phyloP scores from a whole-genome alignment of 441 rosid genomes.

The Adansonia rubrostipa region DNA sequence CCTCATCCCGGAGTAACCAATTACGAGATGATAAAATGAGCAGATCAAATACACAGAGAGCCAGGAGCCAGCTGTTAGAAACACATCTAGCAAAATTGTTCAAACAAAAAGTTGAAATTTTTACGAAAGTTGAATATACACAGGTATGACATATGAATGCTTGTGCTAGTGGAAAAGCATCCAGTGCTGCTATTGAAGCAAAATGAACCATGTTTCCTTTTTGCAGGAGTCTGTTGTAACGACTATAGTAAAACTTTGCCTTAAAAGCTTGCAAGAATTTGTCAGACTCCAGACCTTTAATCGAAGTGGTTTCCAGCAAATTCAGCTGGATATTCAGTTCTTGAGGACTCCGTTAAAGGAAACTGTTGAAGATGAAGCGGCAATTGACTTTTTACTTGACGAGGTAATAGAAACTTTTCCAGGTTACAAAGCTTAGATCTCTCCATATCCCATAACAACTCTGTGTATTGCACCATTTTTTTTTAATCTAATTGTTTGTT shows the following conservation, averaged over 20 bases:
- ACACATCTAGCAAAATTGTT: constrained; percentile 98
- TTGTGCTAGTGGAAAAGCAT: constrained; percentile 22
- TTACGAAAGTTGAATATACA: constrained; percentile 90
- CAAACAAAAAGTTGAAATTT: constrained; percentile 96
- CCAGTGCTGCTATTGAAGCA: constrained; percentile 17
- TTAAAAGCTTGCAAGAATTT: constrained; percentile 95
- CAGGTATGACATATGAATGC: constrained; percentile 58
- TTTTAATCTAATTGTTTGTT: not conserved
- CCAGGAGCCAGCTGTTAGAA: constrained; percentile 95
- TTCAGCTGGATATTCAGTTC: constrained; percentile 95
- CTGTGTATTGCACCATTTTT: not conserved
- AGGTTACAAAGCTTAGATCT: constrained; percentile 10
- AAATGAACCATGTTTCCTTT: constrained; percentile 27
- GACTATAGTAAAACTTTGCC: constrained; percentile 73
- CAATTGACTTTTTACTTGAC: constrained; percentile 90
- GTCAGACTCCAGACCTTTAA: constrained; percentile 94
- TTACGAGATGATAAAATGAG: constrained; percentile 76
- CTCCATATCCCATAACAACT: not conserved
- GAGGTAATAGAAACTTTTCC: constrained; percentile 57
- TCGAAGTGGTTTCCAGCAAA: constrained; percentile 98
- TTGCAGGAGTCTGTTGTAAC: constrained; percentile 88
- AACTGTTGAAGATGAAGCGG: constrained; percentile 84
- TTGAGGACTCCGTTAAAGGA: constrained; percentile 78
- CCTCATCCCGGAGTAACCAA: constrained; percentile 87
- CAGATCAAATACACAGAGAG: constrained; percentile 76